Conservation (phyloP, 148 eudicot species). For the Limonium bicolor region DNA sequence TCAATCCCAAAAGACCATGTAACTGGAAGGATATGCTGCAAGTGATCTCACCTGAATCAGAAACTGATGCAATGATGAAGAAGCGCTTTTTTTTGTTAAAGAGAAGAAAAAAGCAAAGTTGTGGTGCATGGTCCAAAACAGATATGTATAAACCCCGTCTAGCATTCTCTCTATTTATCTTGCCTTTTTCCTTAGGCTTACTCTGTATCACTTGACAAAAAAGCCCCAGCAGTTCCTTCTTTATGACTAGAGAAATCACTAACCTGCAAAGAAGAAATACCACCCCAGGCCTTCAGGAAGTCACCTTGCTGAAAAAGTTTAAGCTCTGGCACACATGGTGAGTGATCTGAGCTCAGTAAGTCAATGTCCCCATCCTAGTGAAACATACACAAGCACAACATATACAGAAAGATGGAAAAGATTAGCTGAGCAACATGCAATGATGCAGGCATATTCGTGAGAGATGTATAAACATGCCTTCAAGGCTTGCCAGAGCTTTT, state of each 20-base stretch:
- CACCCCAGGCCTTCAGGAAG: slow-evolving; percentile 97
- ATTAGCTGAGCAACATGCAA: too few relatives aligned
- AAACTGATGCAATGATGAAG: neutral
- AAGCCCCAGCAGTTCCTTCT: too few relatives aligned
- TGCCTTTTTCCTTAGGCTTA: too few relatives aligned
- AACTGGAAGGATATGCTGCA: slow-evolving; percentile 86
- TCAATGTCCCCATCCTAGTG: slow-evolving; percentile 75
- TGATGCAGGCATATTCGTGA: neutral
- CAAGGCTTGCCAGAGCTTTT: slow-evolving; percentile 74
- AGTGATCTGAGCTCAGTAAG: slow-evolving; percentile 96
- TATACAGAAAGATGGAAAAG: neutral
- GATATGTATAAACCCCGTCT: too few relatives aligned
- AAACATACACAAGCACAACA: slow-evolving; percentile 2
- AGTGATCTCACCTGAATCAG: neutral
- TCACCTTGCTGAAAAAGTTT: slow-evolving; percentile 70
- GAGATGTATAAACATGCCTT: slow-evolving; percentile 32
- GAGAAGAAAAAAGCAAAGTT: too few relatives aligned
- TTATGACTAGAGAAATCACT: slow-evolving; percentile 4
- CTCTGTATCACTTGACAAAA: too few relatives aligned
- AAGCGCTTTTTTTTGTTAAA: too few relatives aligned
- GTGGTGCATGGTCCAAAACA: too few relatives aligned
- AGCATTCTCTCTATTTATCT: too few relatives aligned
- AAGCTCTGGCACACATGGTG: slow-evolving; percentile 68
- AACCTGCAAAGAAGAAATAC: slow-evolving; percentile 94
- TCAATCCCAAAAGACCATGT: slow-evolving; percentile 82